Evolutionary conservation across 805 yeast genomes (phyloP).

Genomic region (Zygotorulaspora chibaensis): DNA sequence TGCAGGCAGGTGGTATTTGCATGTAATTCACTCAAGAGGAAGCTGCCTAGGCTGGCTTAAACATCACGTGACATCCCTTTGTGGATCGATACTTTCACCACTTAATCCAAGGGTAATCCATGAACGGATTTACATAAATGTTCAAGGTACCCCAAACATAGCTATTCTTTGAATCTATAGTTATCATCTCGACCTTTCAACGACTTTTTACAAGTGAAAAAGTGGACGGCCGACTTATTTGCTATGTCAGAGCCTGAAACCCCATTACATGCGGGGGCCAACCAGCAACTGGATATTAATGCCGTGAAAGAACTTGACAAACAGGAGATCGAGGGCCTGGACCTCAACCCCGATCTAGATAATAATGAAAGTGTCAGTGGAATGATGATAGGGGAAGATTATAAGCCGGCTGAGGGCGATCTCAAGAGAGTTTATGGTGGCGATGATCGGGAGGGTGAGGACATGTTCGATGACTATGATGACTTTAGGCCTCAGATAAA

Average conservation of each 20-base stretch:
- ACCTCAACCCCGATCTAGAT: slow-evolving; percentile 19
- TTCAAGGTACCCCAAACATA: no score
- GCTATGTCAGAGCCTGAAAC: slow-evolving; percentile 29
- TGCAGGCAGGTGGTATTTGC: no score
- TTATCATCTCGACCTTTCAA: not conserved
- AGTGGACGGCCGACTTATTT: not conserved
- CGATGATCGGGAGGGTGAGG: slow-evolving; percentile 12
- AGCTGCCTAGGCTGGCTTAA: no score
- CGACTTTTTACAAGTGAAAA: not conserved
- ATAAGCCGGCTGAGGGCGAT: not conserved
- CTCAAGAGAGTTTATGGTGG: slow-evolving; percentile 8
- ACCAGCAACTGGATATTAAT: slow-evolving; percentile 24
- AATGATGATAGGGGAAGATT: slow-evolving; percentile 1
- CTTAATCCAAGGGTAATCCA: no score
- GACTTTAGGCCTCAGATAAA: slow-evolving; percentile 32
- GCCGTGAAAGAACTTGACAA: slow-evolving; percentile 27
- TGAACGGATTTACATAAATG: no score
- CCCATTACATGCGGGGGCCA: slow-evolving; percentile 30
- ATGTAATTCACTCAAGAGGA: no score
- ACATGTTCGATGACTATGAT: slow-evolving; percentile 26
- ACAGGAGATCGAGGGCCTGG: slow-evolving; percentile 27
- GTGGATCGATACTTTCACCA: no score
- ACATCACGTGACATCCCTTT: no score
- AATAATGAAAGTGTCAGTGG: not conserved
- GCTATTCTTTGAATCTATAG: not conserved